Base-by-base conservation (phyloP, 2,329 filamentous ascomycete genomes). In the Aureobasidium sp. region DNA sequence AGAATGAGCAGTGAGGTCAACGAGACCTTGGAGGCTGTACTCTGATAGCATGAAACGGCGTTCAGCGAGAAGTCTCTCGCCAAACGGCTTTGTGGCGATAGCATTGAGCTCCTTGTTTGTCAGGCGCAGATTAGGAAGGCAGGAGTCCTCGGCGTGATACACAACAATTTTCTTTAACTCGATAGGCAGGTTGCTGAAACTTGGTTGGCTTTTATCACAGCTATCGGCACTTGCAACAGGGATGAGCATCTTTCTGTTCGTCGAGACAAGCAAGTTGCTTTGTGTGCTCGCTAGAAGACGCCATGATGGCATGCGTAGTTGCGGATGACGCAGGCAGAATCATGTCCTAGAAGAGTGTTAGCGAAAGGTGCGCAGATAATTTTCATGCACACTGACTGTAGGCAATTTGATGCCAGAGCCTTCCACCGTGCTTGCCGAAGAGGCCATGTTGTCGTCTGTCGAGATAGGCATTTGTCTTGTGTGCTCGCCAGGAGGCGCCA, bases 1-100 rank as follows among this genome's bases (percentile, higher is more conserved):
- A 17, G 60, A 20, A 27, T 62, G 60, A 13, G 50, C 60, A 13
- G 60, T 62, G 6, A 62, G 36, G 1, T 56, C 60, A 7, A 62
- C 26, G 3, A 62, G 34, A 10, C 48, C 50, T 5, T 55, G 20
- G 5, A 62, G 20, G 12, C 50, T 62, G 50, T 48, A 34, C 26
- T 44, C 20, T 5, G 59, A 27, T 10, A 55, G 8, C n/a, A 52
- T 27, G 36, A 50, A 43, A 5, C 55, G 26, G 17, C 43, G 29
- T 5, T 47, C 12, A 46, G n/a, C 55, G 20, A 47, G 29, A 8
- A 17, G 17, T 17, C 26, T 51, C 34, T 50, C 47, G 24, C 57
- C 57, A 17, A 60, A 60, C 1, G 57, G 44, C 36, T 51, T 43
- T 2, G 6, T 24, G 9, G 57, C 2, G 5, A 51, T 41, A 3